Conservation (phyloP, 2,329 filamentous ascomycete species). For the Fusarium concolor region DNA sequence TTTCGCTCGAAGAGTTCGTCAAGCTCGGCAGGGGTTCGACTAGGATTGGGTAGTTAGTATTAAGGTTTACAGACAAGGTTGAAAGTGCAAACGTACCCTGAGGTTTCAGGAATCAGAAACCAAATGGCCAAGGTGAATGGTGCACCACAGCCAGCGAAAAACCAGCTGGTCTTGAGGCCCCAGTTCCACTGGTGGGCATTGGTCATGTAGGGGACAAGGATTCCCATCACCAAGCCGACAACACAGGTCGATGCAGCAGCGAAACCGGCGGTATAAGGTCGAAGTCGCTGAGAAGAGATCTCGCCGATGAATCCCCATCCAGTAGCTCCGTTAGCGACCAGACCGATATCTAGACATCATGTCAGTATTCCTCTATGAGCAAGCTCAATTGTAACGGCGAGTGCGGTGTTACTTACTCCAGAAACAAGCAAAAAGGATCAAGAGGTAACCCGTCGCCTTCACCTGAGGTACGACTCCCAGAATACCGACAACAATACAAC, state of each 20-base stretch:
- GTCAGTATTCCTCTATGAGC: neutral
- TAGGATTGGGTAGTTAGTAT: constrained; percentile 16
- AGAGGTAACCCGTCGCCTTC: neutral
- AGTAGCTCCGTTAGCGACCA: constrained; percentile 21
- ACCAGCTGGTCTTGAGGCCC: constrained; percentile 49
- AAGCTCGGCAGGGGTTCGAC: constrained; percentile 47
- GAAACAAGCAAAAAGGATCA: constrained; percentile 15
- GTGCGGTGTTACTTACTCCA: constrained; percentile 12
- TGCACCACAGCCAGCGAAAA: constrained; percentile 45
- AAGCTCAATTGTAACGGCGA: too few relatives aligned
- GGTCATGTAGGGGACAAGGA: constrained; percentile 50
- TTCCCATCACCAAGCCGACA: constrained; percentile 42
- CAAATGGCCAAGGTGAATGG: constrained; percentile 45
- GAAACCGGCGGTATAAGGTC: constrained; percentile 48
- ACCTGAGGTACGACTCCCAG: too few relatives aligned
- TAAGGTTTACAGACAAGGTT: too few relatives aligned
- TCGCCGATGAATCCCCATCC: constrained; percentile 51
- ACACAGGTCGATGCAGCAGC: constrained; percentile 44
- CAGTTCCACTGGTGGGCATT: constrained; percentile 49
- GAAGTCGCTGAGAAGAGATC: constrained; percentile 52
- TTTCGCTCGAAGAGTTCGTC: constrained; percentile 47
- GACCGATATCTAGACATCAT: constrained; percentile 1
- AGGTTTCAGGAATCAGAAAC: constrained; percentile 48
- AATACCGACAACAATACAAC: too few relatives aligned
- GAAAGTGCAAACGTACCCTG: constrained; percentile 13